Conservation (phyloP, 768 basidiomycete species). For the Pluteus cervinus region DNA sequence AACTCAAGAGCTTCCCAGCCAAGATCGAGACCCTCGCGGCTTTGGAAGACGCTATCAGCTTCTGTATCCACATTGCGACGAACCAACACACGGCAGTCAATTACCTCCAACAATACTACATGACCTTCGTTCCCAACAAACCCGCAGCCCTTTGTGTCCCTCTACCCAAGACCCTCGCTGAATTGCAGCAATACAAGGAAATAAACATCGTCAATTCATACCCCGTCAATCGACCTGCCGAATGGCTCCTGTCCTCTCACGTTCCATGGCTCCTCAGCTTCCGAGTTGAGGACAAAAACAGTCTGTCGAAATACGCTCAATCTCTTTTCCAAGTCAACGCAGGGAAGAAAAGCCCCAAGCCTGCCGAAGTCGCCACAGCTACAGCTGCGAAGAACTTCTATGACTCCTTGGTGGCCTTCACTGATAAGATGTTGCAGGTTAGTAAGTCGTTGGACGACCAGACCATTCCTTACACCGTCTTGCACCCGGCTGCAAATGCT, state of each 20-base stretch:
- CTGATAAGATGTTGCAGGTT: constrained; percentile 9
- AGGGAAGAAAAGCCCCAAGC: constrained; percentile 9
- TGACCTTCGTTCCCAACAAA: constrained; percentile 25
- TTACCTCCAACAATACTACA: constrained; percentile 28
- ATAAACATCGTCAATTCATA: constrained; percentile 15
- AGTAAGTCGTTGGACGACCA: constrained; percentile 23
- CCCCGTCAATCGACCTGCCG: constrained; percentile 13
- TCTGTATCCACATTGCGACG: constrained; percentile 26
- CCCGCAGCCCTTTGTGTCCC: constrained; percentile 20
- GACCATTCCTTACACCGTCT: constrained; percentile 19
- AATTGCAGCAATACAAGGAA: constrained; percentile 15
- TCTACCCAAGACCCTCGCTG: constrained; percentile 14
- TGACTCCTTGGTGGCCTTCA: constrained; percentile 14
- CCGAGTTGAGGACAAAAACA: constrained; percentile 18
- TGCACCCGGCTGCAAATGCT: constrained; percentile 20
- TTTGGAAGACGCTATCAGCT: constrained; percentile 21
- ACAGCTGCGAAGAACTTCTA: constrained; percentile 19
- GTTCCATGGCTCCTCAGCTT: constrained; percentile 22
- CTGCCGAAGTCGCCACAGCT: too few relatives aligned
- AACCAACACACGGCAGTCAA: constrained; percentile 28
- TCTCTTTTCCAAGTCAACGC: too few relatives aligned
- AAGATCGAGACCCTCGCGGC: constrained; percentile 19
- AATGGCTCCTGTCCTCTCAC: constrained; percentile 24
- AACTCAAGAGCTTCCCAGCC: constrained; percentile 18
- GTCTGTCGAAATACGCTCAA: constrained; percentile 18